phyloP scores from a whole-genome alignment of 495 filamentous ascomycete genomes.

The Beverwykella pulmonaria region DNA sequence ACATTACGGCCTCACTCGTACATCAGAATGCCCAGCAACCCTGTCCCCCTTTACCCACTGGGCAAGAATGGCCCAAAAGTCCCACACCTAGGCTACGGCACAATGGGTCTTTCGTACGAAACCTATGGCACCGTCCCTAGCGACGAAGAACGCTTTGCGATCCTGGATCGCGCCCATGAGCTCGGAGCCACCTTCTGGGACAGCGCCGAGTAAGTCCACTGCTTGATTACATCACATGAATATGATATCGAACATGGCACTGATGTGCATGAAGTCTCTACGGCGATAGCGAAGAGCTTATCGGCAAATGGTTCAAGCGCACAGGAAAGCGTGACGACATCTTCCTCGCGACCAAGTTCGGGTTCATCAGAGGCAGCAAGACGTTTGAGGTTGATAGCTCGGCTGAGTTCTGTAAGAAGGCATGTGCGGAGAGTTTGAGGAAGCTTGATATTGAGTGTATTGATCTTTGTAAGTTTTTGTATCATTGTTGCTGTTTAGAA shows the following conservation, averaged over 20 bases:
- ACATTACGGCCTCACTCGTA: not conserved
- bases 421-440: conserved; percentile 51
- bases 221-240: not conserved
- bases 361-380: conserved; percentile 41
- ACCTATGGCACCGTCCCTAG: conserved; percentile 47
- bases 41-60: conserved; percentile 36
- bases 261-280: conserved; percentile 37
- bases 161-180: conserved; percentile 59
- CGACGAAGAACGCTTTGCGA: conserved; percentile 54
- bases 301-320: conserved; percentile 61
- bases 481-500: not conserved
- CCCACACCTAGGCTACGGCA: conserved; percentile 56
- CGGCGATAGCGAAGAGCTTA: conserved; percentile 56
- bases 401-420: conserved; percentile 50
- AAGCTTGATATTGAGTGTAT: conserved; percentile 51
- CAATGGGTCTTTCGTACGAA: conserved; percentile 53
- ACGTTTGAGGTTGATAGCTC: conserved; percentile 45
- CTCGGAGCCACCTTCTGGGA: conserved; percentile 65
- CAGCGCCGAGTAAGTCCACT: conserved; percentile 51
- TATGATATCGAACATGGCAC: not conserved
- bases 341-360: conserved; percentile 65
- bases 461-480: conserved; percentile 46
- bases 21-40: conserved; percentile 6
- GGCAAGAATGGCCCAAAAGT: conserved; percentile 58
- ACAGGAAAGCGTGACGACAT: conserved; percentile 58